Evolutionary conservation across 805 yeast genomes (phyloP).

Genomic region (Myxozyma mucilagina): DNA sequence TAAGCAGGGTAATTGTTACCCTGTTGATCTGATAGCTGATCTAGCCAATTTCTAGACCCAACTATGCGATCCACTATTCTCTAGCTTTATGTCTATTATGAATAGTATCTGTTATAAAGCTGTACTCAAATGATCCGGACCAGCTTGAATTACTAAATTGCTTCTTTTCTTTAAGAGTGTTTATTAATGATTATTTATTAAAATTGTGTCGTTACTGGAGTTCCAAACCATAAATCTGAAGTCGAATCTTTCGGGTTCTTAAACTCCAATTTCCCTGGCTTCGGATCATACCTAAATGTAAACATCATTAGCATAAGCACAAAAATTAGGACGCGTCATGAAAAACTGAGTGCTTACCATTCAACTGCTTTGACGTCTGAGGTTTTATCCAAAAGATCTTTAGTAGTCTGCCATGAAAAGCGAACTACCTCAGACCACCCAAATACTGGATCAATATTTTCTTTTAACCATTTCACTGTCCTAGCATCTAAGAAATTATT

Average conservation of each 20-base stretch:
- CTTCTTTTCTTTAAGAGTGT: not conserved
- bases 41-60: too few species aligned
- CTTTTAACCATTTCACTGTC: constrained; percentile 73
- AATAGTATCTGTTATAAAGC: too few species aligned
- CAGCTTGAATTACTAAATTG: not conserved
- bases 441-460: constrained; percentile 64
- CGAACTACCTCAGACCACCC: constrained; percentile 84
- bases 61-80: too few species aligned
- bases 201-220: constrained; percentile 12
- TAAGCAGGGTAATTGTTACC: constrained; percentile 1
- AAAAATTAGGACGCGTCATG: not conserved
- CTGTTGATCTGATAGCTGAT: not conserved
- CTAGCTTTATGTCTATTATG: too few species aligned
- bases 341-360: constrained; percentile 4
- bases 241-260: not conserved
- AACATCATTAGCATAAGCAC: not conserved
- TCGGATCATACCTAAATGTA: constrained; percentile 7
- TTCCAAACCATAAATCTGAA: constrained; percentile 16
- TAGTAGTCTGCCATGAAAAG: constrained; percentile 93
- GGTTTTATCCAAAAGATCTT: constrained; percentile 54
- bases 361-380: constrained; percentile 13
- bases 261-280: constrained; percentile 9
- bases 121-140: not conserved
- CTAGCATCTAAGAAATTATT: constrained; percentile 62
- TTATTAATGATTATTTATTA: not conserved